These are phyloP conservation scores for Termitomyces bulborhizus DNA, from an alignment of 768 basidiomycete genomes.

Conservation along the genomic window DNA sequence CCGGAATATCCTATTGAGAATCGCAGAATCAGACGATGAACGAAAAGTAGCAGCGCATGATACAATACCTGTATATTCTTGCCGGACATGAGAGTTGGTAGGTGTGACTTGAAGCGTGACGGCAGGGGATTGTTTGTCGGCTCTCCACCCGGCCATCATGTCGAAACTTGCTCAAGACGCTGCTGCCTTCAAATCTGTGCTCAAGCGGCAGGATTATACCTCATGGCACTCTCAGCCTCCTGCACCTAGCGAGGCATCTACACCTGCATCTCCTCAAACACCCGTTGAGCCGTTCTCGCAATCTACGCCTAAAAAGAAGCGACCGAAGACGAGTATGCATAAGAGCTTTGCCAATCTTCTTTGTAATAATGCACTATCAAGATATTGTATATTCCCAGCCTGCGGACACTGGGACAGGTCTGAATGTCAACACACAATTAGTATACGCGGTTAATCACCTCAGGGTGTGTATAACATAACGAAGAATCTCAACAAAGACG, in stretches of 20 bases:
- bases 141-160: conserved; percentile 36
- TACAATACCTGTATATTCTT: conserved; percentile 7
- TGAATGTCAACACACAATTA: conserved; percentile 81
- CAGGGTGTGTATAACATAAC: conserved; percentile 43
- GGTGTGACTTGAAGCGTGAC: conserved; percentile 14
- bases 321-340: conserved; percentile 59
- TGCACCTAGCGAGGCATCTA: conserved; percentile 14
- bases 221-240: conserved; percentile 73
- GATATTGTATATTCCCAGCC: conserved; percentile 84
- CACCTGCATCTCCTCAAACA: conserved; percentile 14
- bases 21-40: background rate
- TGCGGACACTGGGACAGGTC: conserved; percentile 76
- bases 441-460: conserved; percentile 80
- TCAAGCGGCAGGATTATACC: conserved; percentile 60
- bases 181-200: conserved; percentile 60
- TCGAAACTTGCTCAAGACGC: conserved; percentile 64
- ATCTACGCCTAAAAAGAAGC: conserved; percentile 47
- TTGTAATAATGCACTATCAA: conserved; percentile 22
- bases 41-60: background rate
- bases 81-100: conserved; percentile 3
- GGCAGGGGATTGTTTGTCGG: background rate
- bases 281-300: conserved; percentile 17
- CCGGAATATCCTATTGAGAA: conserved; percentile 6
- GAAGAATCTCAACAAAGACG: conserved; percentile 1
- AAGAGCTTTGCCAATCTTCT: conserved; percentile 7